Evolutionary conservation across 306 rosid genomes (phyloP), one percentile per base, ranked within the genome.

Genomic region (Glycine tomentella): DNA sequence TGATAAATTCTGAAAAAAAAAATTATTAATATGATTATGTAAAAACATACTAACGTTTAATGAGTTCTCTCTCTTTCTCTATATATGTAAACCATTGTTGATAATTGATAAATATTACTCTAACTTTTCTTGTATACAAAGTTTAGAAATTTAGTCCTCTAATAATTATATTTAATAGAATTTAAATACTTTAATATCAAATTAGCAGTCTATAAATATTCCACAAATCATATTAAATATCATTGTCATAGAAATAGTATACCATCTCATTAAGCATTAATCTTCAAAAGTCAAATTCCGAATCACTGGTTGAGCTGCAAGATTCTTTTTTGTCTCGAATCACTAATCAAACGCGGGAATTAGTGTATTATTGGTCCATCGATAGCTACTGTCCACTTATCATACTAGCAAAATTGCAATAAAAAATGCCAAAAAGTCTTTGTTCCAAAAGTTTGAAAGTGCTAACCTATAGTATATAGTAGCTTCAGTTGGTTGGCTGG

Each of bases 301-400:
- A n/a, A n/a, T 58, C 80, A 48, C 4, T 9, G 59, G 66, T 33
- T 50, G 69, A 34, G 84, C 15, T 58, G 46, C 81, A 50, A 74
- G 78, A 79, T 79, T 84, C 46, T 38, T 67, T 65, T 4, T 71
- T 53, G 36, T 64, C 75, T 52, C 31, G 51, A 25, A 63, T 52
- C 20, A 53, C 2, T 36, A 71, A 45, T 46, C 36, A 77, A 63
- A 61, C 20, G 36, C 55, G 33, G 55, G 62, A 76, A 31, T 38
- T 59, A 69, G 75, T 63, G 80, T 33, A 74, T 67, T 79, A 83
- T 66, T 78, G 80, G 77, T 67, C 71, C 73, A 49, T 3, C 3
- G 45, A 57, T 73, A 57, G 68, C 77, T 66, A 58, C 16, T 13
- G 13, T 17, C 61, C 51, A 40, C 67, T 82, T 69, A 49, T 72